Conservation (phyloP, 805 yeast genomes). For the Candida corydali region DNA sequence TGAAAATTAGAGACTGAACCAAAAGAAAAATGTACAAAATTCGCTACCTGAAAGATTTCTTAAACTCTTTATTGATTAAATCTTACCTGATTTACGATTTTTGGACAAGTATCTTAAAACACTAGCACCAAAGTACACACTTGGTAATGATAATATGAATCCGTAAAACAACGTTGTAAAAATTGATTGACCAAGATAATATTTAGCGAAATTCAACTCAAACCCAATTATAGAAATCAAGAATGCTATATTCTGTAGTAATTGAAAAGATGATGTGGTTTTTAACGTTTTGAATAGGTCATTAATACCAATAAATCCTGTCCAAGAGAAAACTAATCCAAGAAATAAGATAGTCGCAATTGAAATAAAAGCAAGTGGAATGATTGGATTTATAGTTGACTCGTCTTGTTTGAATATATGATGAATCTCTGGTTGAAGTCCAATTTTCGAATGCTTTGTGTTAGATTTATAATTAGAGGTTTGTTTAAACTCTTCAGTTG, state of each 20-base stretch:
- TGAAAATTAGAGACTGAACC: background rate
- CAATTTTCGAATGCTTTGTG: slow-evolving; percentile 34
- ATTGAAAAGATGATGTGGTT: slow-evolving; percentile 28
- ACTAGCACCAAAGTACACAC: slow-evolving; percentile 61
- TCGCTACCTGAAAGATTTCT: background rate
- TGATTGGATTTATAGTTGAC: slow-evolving; percentile 43
- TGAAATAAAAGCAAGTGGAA: slow-evolving; percentile 51
- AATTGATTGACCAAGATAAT: slow-evolving; percentile 57
- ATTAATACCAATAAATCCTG: slow-evolving; percentile 17
- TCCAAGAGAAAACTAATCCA: slow-evolving; percentile 45
- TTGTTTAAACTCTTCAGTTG: slow-evolving; percentile 21
- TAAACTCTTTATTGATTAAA: background rate
- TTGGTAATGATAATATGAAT: slow-evolving; percentile 47
- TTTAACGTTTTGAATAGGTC: slow-evolving; percentile 33
- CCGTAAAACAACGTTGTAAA: slow-evolving; percentile 52
- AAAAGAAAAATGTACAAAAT: background rate
- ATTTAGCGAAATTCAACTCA: slow-evolving; percentile 53
- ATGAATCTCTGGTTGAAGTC: slow-evolving; percentile 54
- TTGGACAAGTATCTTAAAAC: slow-evolving; percentile 49
- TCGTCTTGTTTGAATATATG: slow-evolving; percentile 60
- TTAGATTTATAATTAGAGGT: slow-evolving; percentile 23
- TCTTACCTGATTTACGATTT: slow-evolving; percentile 25
- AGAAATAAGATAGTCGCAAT: slow-evolving; percentile 39
- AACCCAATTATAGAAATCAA: slow-evolving; percentile 44
- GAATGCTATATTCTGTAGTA: slow-evolving; percentile 41